phyloP scores from a whole-genome alignment of 179 eudicot species.

The Pouteria campechiana region DNA sequence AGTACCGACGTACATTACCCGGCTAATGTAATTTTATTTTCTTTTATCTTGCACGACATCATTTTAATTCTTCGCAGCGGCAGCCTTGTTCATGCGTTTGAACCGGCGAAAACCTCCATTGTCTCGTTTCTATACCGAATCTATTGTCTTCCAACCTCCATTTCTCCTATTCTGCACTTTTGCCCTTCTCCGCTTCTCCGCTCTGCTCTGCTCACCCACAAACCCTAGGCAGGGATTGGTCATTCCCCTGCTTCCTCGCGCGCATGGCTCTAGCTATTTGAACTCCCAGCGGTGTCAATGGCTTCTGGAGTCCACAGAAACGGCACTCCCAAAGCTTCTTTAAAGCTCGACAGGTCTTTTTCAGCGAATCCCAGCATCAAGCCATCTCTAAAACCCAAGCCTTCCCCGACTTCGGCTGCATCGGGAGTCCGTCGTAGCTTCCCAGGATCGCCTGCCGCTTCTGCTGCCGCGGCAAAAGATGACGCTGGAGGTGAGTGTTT shows the following conservation, averaged over 20 bases:
- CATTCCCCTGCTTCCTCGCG: no score
- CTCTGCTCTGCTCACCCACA: slow-evolving; percentile 1
- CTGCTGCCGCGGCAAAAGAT: slow-evolving; percentile 15
- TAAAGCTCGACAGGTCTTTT: slow-evolving; percentile 11
- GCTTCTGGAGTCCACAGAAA: slow-evolving; percentile 23
- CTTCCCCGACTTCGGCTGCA: slow-evolving; percentile 14
- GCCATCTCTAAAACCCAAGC: slow-evolving; percentile 46
- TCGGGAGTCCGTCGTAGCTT: slow-evolving; percentile 39
- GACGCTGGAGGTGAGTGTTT: slow-evolving; percentile 23
- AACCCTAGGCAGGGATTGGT: no score
- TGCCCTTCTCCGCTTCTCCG: not conserved
- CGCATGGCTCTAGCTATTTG: no score
- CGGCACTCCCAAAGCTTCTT: slow-evolving; percentile 11
- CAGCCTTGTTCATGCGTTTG: no score
- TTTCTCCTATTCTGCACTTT: not conserved
- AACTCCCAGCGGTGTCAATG: slow-evolving; percentile 16
- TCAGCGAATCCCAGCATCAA: slow-evolving; percentile 23
- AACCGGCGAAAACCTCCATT: no score
- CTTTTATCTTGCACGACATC: no score
- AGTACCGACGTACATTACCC: no score
- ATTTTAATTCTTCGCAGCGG: no score
- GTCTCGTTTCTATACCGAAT: not conserved
- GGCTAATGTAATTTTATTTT: no score
- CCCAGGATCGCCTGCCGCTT: slow-evolving; percentile 23
- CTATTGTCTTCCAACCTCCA: not conserved